phyloP scores from a whole-genome alignment of 805 yeast genomes.

The Wickerhamiella sorbophila region DNA sequence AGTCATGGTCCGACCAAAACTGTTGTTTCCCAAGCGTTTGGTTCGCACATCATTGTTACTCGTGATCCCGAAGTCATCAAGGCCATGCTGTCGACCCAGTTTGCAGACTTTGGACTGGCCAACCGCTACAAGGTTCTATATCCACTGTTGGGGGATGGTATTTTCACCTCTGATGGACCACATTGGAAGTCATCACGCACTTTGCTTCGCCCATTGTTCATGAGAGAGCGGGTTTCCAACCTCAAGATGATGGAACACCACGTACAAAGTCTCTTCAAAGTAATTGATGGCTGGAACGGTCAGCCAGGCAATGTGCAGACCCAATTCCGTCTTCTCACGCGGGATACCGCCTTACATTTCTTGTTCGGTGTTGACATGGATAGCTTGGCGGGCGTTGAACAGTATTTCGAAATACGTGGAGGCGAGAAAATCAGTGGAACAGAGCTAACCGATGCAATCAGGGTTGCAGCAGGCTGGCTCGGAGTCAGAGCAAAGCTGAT shows the following conservation, averaged over 20 bases:
- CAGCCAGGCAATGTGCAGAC: neutral
- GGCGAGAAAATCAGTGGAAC: constrained; percentile 1
- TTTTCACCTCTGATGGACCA: constrained; percentile 23
- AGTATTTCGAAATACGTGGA: neutral
- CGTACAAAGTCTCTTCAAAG: constrained; percentile 4
- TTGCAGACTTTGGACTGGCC: constrained; percentile 22
- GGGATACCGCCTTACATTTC: constrained; percentile 25
- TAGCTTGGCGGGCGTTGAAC: constrained; percentile 12
- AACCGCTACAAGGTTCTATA: constrained; percentile 15
- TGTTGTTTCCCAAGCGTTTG: neutral
- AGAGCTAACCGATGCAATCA: constrained; percentile 14
- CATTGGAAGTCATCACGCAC: constrained; percentile 25
- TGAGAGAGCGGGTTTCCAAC: constrained; percentile 17
- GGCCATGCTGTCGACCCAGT: constrained; percentile 22
- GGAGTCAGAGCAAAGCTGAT: constrained; percentile 14
- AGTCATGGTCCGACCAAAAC: neutral
- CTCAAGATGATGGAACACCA: constrained; percentile 11
- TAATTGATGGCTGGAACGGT: neutral
- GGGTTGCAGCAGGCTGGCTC: constrained; percentile 12
- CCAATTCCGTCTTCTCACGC: constrained; percentile 19
- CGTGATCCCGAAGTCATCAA: constrained; percentile 23
- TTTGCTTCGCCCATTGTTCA: constrained; percentile 22
- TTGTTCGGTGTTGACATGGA: constrained; percentile 23
- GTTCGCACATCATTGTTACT: constrained; percentile 11
- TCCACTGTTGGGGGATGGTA: constrained; percentile 24